phyloP scores from a whole-genome alignment of 495 filamentous ascomycete species.

The Penicillium bialowiezense region DNA sequence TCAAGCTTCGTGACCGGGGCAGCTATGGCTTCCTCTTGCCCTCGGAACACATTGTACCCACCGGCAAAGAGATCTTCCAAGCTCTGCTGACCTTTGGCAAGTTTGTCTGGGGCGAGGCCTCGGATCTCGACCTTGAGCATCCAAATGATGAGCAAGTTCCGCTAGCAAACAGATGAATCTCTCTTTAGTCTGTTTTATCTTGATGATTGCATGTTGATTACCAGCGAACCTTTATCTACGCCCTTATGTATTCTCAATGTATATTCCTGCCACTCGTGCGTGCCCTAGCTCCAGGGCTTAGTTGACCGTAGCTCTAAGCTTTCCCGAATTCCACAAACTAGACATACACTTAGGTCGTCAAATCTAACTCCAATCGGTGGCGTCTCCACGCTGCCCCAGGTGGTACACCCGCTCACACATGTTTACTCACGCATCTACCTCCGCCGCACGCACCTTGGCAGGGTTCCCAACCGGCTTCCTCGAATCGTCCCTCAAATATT shows the following conservation, averaged over 20 bases:
- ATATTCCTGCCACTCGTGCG: background rate
- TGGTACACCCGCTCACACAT: no score
- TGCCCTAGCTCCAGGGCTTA: no score
- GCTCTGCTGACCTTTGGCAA: conserved; percentile 78
- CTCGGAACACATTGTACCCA: conserved; percentile 81
- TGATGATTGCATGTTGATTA: conserved; percentile 7
- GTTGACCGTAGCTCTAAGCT: no score
- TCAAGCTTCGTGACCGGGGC: conserved; percentile 91
- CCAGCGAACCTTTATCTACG: background rate
- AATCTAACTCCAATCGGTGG: no score
- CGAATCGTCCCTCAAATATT: background rate
- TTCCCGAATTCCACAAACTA: no score
- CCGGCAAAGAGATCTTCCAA: conserved; percentile 80
- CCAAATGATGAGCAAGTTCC: background rate
- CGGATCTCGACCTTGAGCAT: background rate
- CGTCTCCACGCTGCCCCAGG: no score
- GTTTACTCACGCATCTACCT: conserved; percentile 4
- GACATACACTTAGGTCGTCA: no score
- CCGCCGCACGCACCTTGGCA: background rate
- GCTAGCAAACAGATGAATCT: background rate
- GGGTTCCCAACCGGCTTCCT: background rate
- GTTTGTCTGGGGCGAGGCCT: conserved; percentile 54
- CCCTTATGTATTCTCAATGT: background rate
- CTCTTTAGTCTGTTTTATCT: background rate
- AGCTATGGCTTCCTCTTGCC: conserved; percentile 93